Evolutionary conservation across 257 asterid species (phyloP).

Genomic region (Solanum dulcamara): DNA sequence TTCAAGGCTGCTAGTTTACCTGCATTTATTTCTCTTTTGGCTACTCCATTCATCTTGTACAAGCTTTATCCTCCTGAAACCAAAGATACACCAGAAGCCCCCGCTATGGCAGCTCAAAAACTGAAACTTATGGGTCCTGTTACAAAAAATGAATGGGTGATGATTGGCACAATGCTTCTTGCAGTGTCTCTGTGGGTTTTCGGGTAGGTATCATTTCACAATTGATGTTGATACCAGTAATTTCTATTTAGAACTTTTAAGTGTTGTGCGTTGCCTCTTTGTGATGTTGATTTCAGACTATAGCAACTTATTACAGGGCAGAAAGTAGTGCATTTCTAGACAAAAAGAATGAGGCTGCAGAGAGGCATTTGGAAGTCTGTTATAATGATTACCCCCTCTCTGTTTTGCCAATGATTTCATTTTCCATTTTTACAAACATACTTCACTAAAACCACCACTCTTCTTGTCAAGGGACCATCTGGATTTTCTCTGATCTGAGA

Average conservation of each 20-base stretch:
- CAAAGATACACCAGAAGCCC: conserved; percentile 95
- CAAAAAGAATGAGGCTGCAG: not conserved
- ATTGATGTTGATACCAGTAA: not conserved
- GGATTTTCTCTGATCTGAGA: not conserved
- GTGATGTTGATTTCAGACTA: not conserved
- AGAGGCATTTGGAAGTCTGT: not conserved
- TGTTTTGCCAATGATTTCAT: not conserved
- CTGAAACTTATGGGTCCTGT: conserved; percentile 80
- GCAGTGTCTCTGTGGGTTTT: conserved; percentile 90
- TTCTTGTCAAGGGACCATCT: not conserved
- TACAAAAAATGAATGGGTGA: conserved; percentile 75
- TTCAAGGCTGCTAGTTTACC: conserved; percentile 95
- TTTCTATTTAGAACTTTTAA: not conserved
- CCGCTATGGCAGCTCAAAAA: conserved; percentile 78
- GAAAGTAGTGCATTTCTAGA: not conserved
- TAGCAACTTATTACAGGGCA: not conserved
- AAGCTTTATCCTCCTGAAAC: conserved; percentile 90
- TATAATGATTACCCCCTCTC: not conserved
- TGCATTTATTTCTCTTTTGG: conserved; percentile 65
- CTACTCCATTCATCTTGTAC: conserved; percentile 74
- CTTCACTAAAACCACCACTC: not conserved
- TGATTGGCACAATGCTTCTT: conserved; percentile 93
- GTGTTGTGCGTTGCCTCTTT: not conserved
- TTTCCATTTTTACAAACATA: not conserved
- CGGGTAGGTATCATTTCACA: conserved; percentile 44